Percentiles rank a stretch among this genome's conserved stretches.
Conservation (phyloP, 2,329 filamentous ascomycete species). For the Cladosporium phlei region DNA sequence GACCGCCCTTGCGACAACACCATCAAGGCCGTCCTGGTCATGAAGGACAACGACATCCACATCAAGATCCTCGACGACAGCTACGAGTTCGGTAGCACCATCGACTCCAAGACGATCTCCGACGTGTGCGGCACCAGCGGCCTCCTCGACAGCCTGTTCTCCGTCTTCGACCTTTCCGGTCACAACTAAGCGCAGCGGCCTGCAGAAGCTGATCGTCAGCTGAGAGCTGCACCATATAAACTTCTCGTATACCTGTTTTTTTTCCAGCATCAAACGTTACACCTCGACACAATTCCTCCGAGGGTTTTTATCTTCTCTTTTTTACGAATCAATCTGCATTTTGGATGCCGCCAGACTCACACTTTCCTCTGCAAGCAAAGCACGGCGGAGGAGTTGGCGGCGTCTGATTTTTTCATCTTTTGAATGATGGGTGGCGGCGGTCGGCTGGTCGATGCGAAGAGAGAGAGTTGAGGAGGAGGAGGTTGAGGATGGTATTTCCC, state of each 20-base stretch:
- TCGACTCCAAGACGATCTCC: slow-evolving; percentile 33
- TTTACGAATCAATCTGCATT: slow-evolving; percentile 2
- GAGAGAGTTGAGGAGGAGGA: slow-evolving; percentile 1
- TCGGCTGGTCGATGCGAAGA: background rate
- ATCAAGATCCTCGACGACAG: slow-evolving; percentile 48
- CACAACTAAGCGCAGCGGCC: slow-evolving; percentile 4
- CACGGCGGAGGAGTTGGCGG: background rate
- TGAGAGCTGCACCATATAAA: slow-evolving; percentile 3
- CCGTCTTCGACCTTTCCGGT: slow-evolving; percentile 9
- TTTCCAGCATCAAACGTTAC: slow-evolving; percentile 2
- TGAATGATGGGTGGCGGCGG: slow-evolving; percentile 3
- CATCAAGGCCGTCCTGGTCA: slow-evolving; percentile 62
- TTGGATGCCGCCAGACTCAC: background rate
- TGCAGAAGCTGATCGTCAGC: background rate
- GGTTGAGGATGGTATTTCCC: slow-evolving; percentile 5
- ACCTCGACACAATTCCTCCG: background rate
- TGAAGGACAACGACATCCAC: slow-evolving; percentile 51
- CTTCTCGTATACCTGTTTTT: slow-evolving; percentile 6
- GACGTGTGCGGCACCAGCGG: slow-evolving; percentile 31
- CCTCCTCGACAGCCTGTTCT: background rate
- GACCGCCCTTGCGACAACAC: slow-evolving; percentile 55
- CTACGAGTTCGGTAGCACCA: slow-evolving; percentile 34
- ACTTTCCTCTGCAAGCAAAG: too few relatives aligned
- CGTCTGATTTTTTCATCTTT: slow-evolving; percentile 1
- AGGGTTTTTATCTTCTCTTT: background rate